Evolutionary conservation across 2,329 filamentous ascomycete species (phyloP).

Genomic region (Sphaerostilbella broomeana): DNA sequence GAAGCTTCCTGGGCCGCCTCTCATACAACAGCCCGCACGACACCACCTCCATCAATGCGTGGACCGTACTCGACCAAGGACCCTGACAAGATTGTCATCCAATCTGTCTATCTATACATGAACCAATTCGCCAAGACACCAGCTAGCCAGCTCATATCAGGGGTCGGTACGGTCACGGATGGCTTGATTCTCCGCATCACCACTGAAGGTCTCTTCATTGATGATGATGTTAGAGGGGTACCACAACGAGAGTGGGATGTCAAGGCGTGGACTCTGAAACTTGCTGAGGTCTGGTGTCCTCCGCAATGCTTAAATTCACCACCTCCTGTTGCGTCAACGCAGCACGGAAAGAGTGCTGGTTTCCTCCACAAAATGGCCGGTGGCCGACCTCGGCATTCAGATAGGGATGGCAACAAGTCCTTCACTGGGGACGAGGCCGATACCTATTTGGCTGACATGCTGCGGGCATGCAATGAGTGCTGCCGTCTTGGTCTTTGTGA

Average conservation of each 20-base stretch:
- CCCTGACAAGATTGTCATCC: constrained; percentile 92
- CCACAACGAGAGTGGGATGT: constrained; percentile 98
- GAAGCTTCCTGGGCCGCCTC: constrained; percentile 84
- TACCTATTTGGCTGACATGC: constrained; percentile 54
- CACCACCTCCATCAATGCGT: constrained; percentile 71
- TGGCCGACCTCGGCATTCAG: constrained; percentile 38
- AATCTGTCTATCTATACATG: constrained; percentile 87
- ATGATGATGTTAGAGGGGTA: constrained; percentile 86
- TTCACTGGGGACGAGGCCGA: constrained; percentile 61
- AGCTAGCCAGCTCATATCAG: constrained; percentile 80
- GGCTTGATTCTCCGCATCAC: constrained; percentile 87
- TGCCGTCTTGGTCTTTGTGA: constrained; percentile 51
- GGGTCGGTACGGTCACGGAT: constrained; percentile 79
- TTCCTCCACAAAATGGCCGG: constrained; percentile 44
- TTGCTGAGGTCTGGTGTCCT: constrained; percentile 81
- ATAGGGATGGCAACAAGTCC: constrained; percentile 43
- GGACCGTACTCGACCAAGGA: constrained; percentile 81
- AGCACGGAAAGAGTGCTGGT: constrained; percentile 32
- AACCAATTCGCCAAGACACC: constrained; percentile 85
- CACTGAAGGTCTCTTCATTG: constrained; percentile 92
- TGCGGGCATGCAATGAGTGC: constrained; percentile 57
- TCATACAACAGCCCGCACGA: constrained; percentile 75
- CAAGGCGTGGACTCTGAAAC: constrained; percentile 94
- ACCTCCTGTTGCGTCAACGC: constrained; percentile 36
- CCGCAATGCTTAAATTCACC: constrained; percentile 50